These are phyloP conservation scores for Hansenula lynferdii DNA, from an alignment of 1,139 yeast species.

Conservation along the genomic window DNA sequence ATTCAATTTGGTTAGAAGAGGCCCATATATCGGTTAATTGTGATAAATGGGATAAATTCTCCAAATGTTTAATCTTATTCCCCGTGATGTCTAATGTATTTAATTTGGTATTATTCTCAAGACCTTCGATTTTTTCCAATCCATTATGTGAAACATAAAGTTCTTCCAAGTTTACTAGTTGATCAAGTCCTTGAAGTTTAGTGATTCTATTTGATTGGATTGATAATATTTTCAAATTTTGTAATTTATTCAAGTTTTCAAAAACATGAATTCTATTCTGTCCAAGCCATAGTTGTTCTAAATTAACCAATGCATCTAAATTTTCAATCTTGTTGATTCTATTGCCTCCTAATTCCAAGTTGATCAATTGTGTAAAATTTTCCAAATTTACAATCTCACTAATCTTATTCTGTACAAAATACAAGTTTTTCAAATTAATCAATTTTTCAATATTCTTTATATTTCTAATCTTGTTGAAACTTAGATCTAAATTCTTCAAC, in stretches of 20 bases:
- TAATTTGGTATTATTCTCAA: conserved; percentile 65
- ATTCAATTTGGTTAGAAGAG: conserved; percentile 64
- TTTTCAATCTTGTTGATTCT: conserved; percentile 55
- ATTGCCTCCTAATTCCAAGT: conserved; percentile 92
- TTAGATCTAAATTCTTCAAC: conserved; percentile 66
- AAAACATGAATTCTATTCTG: conserved; percentile 71
- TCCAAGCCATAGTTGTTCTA: conserved; percentile 89
- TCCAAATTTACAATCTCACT: conserved; percentile 65
- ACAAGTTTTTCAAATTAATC: conserved; percentile 59
- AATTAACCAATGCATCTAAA: conserved; percentile 44
- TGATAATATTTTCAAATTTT: conserved; percentile 69
- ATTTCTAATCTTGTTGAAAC: conserved; percentile 86
- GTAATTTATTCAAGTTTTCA: conserved; percentile 57
- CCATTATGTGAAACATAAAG: conserved; percentile 87
- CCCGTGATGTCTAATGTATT: conserved; percentile 79
- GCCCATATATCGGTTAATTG: conserved; percentile 93
- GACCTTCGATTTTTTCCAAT: conserved; percentile 67
- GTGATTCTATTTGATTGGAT: conserved; percentile 84
- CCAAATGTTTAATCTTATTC: conserved; percentile 58
- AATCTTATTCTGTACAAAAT: conserved; percentile 87
- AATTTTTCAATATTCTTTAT: conserved; percentile 75
- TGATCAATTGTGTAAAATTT: conserved; percentile 51
- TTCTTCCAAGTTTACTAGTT: conserved; percentile 70
- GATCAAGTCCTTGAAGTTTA: conserved; percentile 78
- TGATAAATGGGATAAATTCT: conserved; percentile 58